Evolutionary conservation across 768 basidiomycete genomes (phyloP).

Genomic region (Auricularia sp.): DNA sequence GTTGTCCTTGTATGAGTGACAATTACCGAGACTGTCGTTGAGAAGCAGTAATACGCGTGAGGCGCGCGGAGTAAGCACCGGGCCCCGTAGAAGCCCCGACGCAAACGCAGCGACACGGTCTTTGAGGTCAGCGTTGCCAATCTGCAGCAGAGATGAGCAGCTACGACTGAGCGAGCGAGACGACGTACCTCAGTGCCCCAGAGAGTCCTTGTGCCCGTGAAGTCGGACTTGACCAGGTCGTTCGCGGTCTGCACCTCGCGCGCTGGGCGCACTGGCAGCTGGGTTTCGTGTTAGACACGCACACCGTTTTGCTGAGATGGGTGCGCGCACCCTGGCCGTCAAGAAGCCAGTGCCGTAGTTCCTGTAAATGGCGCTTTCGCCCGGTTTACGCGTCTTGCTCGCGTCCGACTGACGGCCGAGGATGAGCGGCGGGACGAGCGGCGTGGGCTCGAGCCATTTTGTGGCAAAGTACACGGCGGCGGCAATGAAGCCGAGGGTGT

Average conservation of each 20-base stretch:
- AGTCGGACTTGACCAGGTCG: slow-evolving; percentile 58
- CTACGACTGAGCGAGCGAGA: neutral
- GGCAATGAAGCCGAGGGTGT: slow-evolving; percentile 23
- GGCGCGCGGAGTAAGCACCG: slow-evolving; percentile 42
- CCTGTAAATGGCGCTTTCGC: slow-evolving; percentile 81
- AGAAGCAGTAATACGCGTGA: slow-evolving; percentile 67
- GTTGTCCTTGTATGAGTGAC: neutral
- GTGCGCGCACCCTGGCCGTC: slow-evolving; percentile 54
- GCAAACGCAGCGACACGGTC: slow-evolving; percentile 63
- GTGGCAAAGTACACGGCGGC: slow-evolving; percentile 33
- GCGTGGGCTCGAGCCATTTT: slow-evolving; percentile 7
- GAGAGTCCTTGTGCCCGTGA: slow-evolving; percentile 57
- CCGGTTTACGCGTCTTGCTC: slow-evolving; percentile 64
- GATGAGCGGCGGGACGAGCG: slow-evolving; percentile 84
- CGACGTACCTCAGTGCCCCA: slow-evolving; percentile 64
- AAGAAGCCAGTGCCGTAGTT: slow-evolving; percentile 80
- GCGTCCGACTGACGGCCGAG: slow-evolving; percentile 89
- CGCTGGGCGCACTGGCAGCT: slow-evolving; percentile 67
- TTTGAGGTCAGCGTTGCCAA: slow-evolving; percentile 62
- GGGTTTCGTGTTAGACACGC: slow-evolving; percentile 3
- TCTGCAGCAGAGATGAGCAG: slow-evolving; percentile 30
- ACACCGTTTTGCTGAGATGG: slow-evolving; percentile 9
- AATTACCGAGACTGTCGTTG: slow-evolving; percentile 66
- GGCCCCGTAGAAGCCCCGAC: slow-evolving; percentile 55
- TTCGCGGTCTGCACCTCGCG: slow-evolving; percentile 59